These are phyloP conservation scores for Globisporangium cystogenes DNA, from an alignment of 352 stramenopile genomes.

Conservation along the genomic window DNA sequence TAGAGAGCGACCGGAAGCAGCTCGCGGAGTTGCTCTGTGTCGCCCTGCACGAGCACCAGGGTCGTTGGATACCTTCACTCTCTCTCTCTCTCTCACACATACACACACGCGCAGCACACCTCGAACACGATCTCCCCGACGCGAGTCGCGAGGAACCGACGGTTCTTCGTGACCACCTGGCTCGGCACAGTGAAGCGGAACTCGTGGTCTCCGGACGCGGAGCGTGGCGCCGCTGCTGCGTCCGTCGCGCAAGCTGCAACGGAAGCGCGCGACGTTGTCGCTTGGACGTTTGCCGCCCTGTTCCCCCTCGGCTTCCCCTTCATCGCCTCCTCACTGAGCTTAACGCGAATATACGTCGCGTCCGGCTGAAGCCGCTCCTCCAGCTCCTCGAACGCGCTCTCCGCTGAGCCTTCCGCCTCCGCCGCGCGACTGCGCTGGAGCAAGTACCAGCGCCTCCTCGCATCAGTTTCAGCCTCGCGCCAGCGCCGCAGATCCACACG, in stretches of 20 bases:
- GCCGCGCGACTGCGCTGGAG: neutral
- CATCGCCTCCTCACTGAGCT: neutral
- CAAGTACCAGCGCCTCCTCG: constrained; percentile 7
- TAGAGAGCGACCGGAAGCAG: constrained; percentile 35
- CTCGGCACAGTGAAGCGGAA: constrained; percentile 13
- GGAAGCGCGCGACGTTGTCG: neutral
- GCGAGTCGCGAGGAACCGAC: constrained; percentile 7
- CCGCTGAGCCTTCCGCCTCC: neutral
- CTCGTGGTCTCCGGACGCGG: neutral
- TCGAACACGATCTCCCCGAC: constrained; percentile 14
- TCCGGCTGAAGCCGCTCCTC: neutral
- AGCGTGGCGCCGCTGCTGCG: neutral
- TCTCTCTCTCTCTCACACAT: too few species aligned
- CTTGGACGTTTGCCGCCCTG: neutral
- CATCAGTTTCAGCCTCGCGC: neutral
- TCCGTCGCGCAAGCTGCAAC: neutral
- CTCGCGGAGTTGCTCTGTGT: constrained; percentile 20
- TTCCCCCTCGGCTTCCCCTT: neutral
- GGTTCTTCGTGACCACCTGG: constrained; percentile 1
- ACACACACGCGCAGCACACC: too few species aligned
- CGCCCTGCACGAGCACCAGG: constrained; percentile 9
- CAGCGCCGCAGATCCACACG: constrained; percentile 3
- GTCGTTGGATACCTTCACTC: neutral
- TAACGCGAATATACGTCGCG: constrained; percentile 2
- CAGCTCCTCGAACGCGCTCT: constrained; percentile 5